These are phyloP conservation scores for Cyclostephanos invisitatus DNA, from an alignment of 108 stramenopile genomes.

Conservation along the genomic window DNA sequence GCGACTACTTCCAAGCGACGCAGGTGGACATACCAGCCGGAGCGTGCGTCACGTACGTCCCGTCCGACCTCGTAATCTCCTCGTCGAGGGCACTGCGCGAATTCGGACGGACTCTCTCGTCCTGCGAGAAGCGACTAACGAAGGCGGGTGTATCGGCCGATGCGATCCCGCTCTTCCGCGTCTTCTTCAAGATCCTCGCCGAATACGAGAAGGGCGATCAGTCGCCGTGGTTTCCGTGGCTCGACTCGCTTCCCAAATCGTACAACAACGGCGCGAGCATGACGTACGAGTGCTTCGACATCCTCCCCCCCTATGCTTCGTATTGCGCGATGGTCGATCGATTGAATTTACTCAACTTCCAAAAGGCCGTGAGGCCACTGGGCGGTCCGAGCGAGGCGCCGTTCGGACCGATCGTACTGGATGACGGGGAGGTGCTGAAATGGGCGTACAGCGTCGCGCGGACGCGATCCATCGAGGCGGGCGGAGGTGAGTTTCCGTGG, in stretches of 20 bases:
- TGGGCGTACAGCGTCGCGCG: slow-evolving; percentile 23
- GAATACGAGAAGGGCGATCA: slow-evolving; percentile 22
- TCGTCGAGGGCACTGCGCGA: slow-evolving; percentile 2
- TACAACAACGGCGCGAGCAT: slow-evolving; percentile 25
- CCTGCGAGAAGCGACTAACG: background rate
- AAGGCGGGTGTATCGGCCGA: slow-evolving; percentile 2
- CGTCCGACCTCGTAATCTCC: background rate
- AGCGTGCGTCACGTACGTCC: slow-evolving; percentile 21
- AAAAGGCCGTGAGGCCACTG: background rate
- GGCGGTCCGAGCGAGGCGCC: background rate
- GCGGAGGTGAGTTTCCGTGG: background rate
- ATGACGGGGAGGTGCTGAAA: slow-evolving; percentile 25
- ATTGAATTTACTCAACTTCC: background rate
- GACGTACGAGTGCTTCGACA: slow-evolving; percentile 28
- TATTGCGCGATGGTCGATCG: slow-evolving; percentile 16
- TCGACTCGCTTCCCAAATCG: slow-evolving; percentile 22
- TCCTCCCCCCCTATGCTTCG: slow-evolving; percentile 20
- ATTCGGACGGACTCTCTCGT: background rate
- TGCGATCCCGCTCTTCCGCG: slow-evolving; percentile 12
- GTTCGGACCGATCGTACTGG: slow-evolving; percentile 10
- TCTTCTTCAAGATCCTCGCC: slow-evolving; percentile 26
- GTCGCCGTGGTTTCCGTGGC: slow-evolving; percentile 18
- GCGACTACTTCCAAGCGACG: background rate
- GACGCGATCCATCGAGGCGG: slow-evolving; percentile 4
- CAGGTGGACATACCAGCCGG: slow-evolving; percentile 7